Evolutionary conservation across 208 protist genomes (phyloP).

Genomic region (Crithidia sp.): DNA sequence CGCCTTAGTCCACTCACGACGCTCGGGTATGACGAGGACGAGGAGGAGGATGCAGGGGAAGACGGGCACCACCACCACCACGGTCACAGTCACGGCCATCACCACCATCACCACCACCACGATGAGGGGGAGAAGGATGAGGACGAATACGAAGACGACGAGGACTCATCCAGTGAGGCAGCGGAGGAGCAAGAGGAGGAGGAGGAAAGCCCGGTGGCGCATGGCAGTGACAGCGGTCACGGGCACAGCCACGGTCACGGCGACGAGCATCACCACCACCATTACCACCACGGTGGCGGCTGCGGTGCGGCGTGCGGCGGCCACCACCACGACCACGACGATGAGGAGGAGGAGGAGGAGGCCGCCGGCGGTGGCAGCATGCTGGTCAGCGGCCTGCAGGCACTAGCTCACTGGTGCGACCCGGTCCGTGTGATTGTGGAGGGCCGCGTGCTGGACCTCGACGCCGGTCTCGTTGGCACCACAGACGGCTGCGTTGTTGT

Average conservation of each 20-base stretch:
- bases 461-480: slow-evolving; percentile 56
- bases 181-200: slow-evolving; percentile 1
- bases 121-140: slow-evolving; percentile 14
- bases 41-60: slow-evolving; percentile 27
- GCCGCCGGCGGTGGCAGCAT: slow-evolving; percentile 16
- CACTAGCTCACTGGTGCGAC: slow-evolving; percentile 48
- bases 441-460: slow-evolving; percentile 61
- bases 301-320: slow-evolving; percentile 18
- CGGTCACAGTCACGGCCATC: slow-evolving; percentile 18
- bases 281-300: slow-evolving; percentile 17
- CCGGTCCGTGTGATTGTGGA: slow-evolving; percentile 67
- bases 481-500: slow-evolving; percentile 73
- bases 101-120: slow-evolving; percentile 23
- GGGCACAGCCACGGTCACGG: slow-evolving; percentile 21
- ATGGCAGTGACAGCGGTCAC: background rate
- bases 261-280: background rate
- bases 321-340: slow-evolving; percentile 19
- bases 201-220: background rate
- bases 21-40: slow-evolving; percentile 50
- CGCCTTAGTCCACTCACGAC: slow-evolving; percentile 64
- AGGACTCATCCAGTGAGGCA: slow-evolving; percentile 4
- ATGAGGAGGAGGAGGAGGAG: slow-evolving; percentile 5
- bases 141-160: slow-evolving; percentile 34
- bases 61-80: slow-evolving; percentile 25
- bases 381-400: slow-evolving; percentile 53